These are phyloP conservation scores for Fragaria nilgerrensis DNA, from an alignment of 306 rosid species.

Conservation along the genomic window DNA sequence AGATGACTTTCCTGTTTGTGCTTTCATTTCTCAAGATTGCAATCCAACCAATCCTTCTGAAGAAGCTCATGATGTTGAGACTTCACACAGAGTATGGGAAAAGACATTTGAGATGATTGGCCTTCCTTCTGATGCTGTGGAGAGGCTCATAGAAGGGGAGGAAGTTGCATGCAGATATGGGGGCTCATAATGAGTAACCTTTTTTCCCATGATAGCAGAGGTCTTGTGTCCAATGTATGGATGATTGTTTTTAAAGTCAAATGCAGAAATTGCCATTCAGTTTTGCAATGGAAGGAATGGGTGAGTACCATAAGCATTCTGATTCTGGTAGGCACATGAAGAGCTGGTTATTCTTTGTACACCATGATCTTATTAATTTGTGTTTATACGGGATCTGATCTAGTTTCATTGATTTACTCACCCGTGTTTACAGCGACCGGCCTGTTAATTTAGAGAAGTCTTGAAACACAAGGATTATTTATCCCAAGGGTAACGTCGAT, in stretches of 20 bases:
- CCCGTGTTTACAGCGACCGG: neutral
- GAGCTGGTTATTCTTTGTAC: neutral
- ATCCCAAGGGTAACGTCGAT: neutral
- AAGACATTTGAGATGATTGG: conserved; percentile 87
- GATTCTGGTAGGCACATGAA: neutral
- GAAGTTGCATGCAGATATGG: conserved; percentile 64
- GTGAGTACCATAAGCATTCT: neutral
- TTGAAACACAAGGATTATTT: neutral
- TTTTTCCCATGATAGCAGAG: conserved; percentile 23
- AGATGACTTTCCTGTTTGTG: conserved; percentile 88
- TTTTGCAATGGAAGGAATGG: neutral
- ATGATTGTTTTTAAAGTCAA: conserved; percentile 15
- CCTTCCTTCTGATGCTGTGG: conserved; percentile 72
- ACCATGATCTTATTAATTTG: neutral
- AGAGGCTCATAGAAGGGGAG: conserved; percentile 78
- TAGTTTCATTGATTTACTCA: neutral
- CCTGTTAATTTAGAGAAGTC: neutral
- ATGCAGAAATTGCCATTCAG: conserved; percentile 1
- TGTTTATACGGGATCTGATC: neutral
- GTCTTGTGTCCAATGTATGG: neutral
- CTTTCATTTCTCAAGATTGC: conserved; percentile 85
- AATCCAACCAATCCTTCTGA: conserved; percentile 88
- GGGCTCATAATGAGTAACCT: conserved; percentile 39
- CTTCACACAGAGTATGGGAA: conserved; percentile 69
- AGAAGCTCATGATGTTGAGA: conserved; percentile 71